These are phyloP conservation scores for Adansonia madagascariensis DNA, from an alignment of 441 rosid genomes.

Conservation along the genomic window DNA sequence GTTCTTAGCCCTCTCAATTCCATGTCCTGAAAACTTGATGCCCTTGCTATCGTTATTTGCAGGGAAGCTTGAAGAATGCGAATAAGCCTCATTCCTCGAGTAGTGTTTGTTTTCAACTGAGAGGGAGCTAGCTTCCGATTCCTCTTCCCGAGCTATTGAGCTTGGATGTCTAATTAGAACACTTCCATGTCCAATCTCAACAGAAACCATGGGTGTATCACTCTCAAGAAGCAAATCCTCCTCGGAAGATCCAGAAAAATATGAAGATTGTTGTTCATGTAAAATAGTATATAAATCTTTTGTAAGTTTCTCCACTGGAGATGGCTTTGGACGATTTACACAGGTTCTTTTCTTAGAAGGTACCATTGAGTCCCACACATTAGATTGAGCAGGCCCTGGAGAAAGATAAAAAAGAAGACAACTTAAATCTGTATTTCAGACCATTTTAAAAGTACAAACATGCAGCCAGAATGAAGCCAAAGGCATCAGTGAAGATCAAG, in stretches of 20 bases:
- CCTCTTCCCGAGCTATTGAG: slow-evolving; percentile 86
- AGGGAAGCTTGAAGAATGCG: slow-evolving; percentile 50
- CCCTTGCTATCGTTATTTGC: slow-evolving; percentile 45
- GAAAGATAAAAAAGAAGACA: slow-evolving; percentile 20
- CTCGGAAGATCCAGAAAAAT: slow-evolving; percentile 84
- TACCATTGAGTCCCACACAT: slow-evolving; percentile 84
- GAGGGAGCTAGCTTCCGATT: slow-evolving; percentile 96
- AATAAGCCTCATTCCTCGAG: slow-evolving; percentile 63
- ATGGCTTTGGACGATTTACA: slow-evolving; percentile 76
- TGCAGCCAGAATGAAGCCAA: background rate
- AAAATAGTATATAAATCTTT: slow-evolving; percentile 79
- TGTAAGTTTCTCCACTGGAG: slow-evolving; percentile 91
- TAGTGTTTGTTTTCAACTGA: slow-evolving; percentile 75
- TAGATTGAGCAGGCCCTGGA: slow-evolving; percentile 85
- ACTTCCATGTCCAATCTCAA: slow-evolving; percentile 98
- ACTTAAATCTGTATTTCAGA: slow-evolving; percentile 13
- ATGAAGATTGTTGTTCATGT: slow-evolving; percentile 93
- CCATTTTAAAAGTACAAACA: slow-evolving; percentile 13
- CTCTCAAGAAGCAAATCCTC: slow-evolving; percentile 92
- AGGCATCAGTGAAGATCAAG: background rate
- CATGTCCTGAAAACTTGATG: slow-evolving; percentile 39
- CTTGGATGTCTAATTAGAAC: slow-evolving; percentile 88
- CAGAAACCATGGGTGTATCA: slow-evolving; percentile 92
- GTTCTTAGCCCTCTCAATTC: slow-evolving; percentile 48
- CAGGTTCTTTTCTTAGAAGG: slow-evolving; percentile 93